Conservation (phyloP, 2,329 filamentous ascomycete species). For the Botrytis fabae region DNA sequence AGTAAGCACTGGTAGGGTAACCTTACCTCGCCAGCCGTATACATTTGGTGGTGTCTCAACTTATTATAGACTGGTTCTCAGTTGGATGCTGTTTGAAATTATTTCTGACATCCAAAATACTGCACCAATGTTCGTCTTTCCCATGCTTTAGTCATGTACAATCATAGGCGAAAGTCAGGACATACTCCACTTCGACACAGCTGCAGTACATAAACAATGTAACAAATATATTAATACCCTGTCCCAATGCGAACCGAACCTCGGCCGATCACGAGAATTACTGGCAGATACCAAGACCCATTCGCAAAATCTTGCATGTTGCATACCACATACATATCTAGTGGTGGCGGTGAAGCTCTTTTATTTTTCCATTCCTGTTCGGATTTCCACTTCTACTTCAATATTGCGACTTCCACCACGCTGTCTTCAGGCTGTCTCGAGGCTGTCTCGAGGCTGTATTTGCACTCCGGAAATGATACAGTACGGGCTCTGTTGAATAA, state of each 20-base stretch:
- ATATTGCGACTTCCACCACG: background rate
- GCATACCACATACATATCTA: constrained; percentile 10
- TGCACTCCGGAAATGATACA: background rate
- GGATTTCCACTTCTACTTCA: background rate
- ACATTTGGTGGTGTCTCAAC: constrained; percentile 1
- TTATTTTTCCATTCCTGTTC: background rate
- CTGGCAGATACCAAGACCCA: constrained; percentile 17
- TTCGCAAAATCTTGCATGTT: background rate
- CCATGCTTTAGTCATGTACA: background rate
- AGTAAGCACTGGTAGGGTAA: background rate
- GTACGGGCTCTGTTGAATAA: background rate
- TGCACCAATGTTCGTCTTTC: background rate
- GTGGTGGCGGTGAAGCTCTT: constrained; percentile 15
- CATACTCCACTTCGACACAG: constrained; percentile 8
- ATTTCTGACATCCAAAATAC: background rate
- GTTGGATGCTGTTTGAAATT: background rate
- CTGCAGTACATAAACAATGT: constrained; percentile 6
- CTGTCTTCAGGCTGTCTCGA: background rate
- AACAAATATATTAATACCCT: constrained; percentile 10
- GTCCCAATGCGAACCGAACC: constrained; percentile 10
- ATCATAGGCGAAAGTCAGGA: constrained; percentile 1
- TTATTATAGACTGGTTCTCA: background rate
- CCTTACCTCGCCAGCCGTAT: background rate
- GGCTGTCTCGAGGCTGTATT: background rate
- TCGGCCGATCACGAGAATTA: constrained; percentile 15